Evolutionary conservation across 345 rosid genomes (phyloP), one percentile per base, ranked within the genome.

Genomic region (Linum lewisii): DNA sequence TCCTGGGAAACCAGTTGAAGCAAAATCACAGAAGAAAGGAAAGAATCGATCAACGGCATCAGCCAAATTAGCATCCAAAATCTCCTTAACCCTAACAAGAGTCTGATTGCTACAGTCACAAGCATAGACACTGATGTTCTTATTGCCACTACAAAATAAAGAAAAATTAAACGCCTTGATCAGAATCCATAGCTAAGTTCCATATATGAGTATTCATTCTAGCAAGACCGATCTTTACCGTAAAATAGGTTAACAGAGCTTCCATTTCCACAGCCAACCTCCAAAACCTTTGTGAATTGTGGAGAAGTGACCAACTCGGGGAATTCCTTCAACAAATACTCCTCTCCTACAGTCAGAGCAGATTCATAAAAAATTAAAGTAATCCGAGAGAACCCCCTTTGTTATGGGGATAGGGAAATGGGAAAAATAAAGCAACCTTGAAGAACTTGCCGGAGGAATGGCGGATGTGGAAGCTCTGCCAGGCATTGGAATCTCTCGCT

Each of bases 211-310:
- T 9, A 15, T 38, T 38, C 2, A 2, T 38, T 38, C 45, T 38
- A 38, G 45, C 45, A 38, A 15, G 45, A 2, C 16, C 14, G 1
- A 13, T 15, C 7, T 19, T 66, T 81, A 91, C 95, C 93, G 81
- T 61, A 92, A 64, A 64, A 92, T 77, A 9, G 95, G 95, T 84
- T 81, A 20, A 76, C 77, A 0, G 95, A 75, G 72, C 98, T 92
- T 19, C 98, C 96, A 76, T 77, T 92, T 44, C 98, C 96, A 62
- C 96, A 86, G 20, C 96, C 98, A 19, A 86, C 85, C 81, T 92
- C 96, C 75, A 92, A 78, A 51, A 88, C 74, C 75, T 74, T 84
- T 2, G 83, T 68, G 51, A 75, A 73, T 50, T 73, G 77, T 9
- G 18, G 67, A 62, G 85, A 67, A 5, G 84, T 75, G 71, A 81